phyloP scores from a whole-genome alignment of 139 green algal genomes.

The Chlamydomonas schloesseri region DNA sequence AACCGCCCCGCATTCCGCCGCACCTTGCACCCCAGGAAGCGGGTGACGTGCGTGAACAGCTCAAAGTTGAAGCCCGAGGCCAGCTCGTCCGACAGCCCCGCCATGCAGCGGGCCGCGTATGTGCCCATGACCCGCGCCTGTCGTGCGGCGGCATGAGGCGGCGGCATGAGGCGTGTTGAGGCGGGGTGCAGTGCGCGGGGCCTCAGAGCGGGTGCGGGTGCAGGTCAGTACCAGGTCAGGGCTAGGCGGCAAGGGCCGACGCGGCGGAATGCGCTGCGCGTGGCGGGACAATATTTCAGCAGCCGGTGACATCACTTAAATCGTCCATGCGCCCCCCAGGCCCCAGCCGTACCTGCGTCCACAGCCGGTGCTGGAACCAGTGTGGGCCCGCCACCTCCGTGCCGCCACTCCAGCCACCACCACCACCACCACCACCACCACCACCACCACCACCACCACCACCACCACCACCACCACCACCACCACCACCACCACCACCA shows the following conservation, averaged over 20 bases:
- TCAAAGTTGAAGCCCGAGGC: slow-evolving; percentile 81
- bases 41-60: slow-evolving; percentile 91
- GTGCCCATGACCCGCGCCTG: slow-evolving; percentile 75
- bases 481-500: too few species aligned
- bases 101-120: slow-evolving; percentile 81
- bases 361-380: slow-evolving; percentile 88
- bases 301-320: too few species aligned
- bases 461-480: too few species aligned
- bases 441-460: too few species aligned
- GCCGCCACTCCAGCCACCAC: not conserved
- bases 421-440: too few species aligned
- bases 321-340: too few species aligned
- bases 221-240: too few species aligned
- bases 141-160: not conserved
- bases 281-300: too few species aligned
- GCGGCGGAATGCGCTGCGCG: too few species aligned
- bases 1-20: not conserved
- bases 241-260: too few species aligned
- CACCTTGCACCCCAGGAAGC: slow-evolving; percentile 84
- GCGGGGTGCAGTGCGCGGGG: not conserved
- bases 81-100: slow-evolving; percentile 59
- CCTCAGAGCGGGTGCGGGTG: too few species aligned
- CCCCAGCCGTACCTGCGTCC: slow-evolving; percentile 50
- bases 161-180: not conserved
- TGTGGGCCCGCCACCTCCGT: slow-evolving; percentile 39